phyloP scores from a whole-genome alignment of 2,329 filamentous ascomycete species.

The Pseudomassariella vexata region DNA sequence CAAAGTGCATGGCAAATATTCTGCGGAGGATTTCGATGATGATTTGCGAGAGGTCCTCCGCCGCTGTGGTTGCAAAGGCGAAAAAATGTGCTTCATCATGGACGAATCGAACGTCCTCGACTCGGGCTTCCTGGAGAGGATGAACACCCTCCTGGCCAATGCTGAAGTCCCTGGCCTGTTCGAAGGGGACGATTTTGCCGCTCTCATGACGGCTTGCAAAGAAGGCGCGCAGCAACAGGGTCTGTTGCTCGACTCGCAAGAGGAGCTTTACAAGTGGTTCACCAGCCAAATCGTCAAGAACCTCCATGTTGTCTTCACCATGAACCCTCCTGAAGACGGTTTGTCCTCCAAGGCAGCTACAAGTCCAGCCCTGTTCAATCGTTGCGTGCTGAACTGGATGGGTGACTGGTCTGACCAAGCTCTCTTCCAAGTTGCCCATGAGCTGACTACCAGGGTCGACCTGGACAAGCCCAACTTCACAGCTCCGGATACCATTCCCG shows the following conservation, averaged over 20 bases:
- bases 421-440: conserved; percentile 92
- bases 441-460: conserved; percentile 94
- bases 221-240: conserved; percentile 96
- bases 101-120: conserved; percentile 98
- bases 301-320: conserved; percentile 97
- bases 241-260: conserved; percentile 89
- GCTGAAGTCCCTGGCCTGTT: conserved; percentile 99
- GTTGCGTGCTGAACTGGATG: conserved; percentile 99
- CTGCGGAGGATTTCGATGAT: conserved; percentile 96
- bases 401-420: conserved; percentile 99
- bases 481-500: conserved; percentile 85
- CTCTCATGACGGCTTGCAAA: conserved; percentile 99
- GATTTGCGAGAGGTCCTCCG: conserved; percentile 91
- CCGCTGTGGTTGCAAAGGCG: conserved; percentile 91
- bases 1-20: conserved; percentile 98
- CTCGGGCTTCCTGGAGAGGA: conserved; percentile 96
- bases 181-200: conserved; percentile 96
- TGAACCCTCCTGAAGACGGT: conserved; percentile 97
- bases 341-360: conserved; percentile 94
- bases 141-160: conserved; percentile 98
- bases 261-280: conserved; percentile 99
- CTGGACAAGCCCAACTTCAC: conserved; percentile 81
- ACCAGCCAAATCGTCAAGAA: conserved; percentile 99
- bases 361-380: conserved; percentile 96
- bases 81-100: conserved; percentile 99